Evolutionary conservation across 1,139 yeast genomes (phyloP).

Genomic region (Casaregolazyma lundiana): DNA sequence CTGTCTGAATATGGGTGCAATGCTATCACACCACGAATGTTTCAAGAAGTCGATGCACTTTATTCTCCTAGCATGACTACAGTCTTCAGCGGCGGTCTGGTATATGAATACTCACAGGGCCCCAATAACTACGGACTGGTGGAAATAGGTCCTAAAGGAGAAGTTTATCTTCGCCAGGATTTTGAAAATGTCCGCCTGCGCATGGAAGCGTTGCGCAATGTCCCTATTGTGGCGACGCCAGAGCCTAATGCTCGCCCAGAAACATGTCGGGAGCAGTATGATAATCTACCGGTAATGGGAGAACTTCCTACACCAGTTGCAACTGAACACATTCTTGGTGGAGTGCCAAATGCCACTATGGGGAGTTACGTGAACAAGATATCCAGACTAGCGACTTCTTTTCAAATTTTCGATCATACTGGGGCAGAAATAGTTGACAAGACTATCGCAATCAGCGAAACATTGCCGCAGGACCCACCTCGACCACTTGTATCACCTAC

Average conservation of each 20-base stretch:
- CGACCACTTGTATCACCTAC: no score
- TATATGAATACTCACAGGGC: slow-evolving; percentile 87
- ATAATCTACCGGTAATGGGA: slow-evolving; percentile 26
- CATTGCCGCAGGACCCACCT: background rate
- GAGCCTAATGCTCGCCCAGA: slow-evolving; percentile 19
- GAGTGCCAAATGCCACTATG: slow-evolving; percentile 31
- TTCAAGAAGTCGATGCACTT: slow-evolving; percentile 60
- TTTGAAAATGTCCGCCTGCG: slow-evolving; percentile 30
- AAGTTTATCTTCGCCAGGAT: slow-evolving; percentile 36
- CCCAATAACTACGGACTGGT: slow-evolving; percentile 87
- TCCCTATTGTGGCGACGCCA: slow-evolving; percentile 14
- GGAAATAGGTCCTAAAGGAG: slow-evolving; percentile 51
- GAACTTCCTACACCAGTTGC: slow-evolving; percentile 30
- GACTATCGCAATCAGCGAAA: slow-evolving; percentile 15
- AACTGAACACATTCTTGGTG: slow-evolving; percentile 23
- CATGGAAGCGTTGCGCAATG: slow-evolving; percentile 16
- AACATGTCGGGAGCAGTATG: slow-evolving; percentile 27
- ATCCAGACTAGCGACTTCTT: slow-evolving; percentile 37
- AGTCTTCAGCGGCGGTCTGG: slow-evolving; percentile 81
- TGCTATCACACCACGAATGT: slow-evolving; percentile 69
- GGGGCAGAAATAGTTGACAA: slow-evolving; percentile 47
- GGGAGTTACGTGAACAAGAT: slow-evolving; percentile 43
- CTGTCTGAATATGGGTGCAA: slow-evolving; percentile 96
- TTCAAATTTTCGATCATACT: slow-evolving; percentile 48
- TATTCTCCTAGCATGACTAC: slow-evolving; percentile 45